phyloP scores from a whole-genome alignment of 1,139 yeast genomes.

The Yamadazyma buinensis region DNA sequence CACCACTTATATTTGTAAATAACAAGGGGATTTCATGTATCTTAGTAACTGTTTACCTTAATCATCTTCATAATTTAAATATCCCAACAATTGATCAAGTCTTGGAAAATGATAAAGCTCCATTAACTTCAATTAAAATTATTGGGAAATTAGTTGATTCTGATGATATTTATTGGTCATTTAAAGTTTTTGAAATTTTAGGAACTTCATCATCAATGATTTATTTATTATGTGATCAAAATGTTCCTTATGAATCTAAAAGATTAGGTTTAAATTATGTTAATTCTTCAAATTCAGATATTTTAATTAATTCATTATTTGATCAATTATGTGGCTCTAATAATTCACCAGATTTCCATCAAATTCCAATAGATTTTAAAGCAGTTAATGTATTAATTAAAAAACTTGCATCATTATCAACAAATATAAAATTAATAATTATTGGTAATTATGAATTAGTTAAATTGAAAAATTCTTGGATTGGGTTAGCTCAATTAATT shows the following conservation, averaged over 20 bases:
- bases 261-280: conserved; percentile 27
- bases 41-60: conserved; percentile 34
- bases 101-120: conserved; percentile 34
- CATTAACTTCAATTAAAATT: conserved; percentile 41
- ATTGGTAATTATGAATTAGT: conserved; percentile 49
- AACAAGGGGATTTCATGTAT: conserved; percentile 49
- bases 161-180: conserved; percentile 51
- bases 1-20: conserved; percentile 49
- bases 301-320: conserved; percentile 8
- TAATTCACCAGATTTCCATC: neutral
- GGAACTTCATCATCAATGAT: conserved; percentile 32
- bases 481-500: conserved; percentile 60
- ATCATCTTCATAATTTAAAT: conserved; percentile 7
- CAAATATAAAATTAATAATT: conserved; percentile 37
- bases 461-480: conserved; percentile 65
- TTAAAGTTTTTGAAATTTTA: conserved; percentile 33
- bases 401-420: neutral
- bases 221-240: conserved; percentile 35
- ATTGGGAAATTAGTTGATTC: conserved; percentile 43
- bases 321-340: neutral
- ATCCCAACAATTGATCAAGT: conserved; percentile 15
- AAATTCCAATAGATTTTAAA: conserved; percentile 3
- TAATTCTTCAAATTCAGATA: neutral
- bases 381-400: conserved; percentile 2
- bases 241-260: conserved; percentile 31